Base-by-base conservation (phyloP, 345 rosid species). In the Turnera subulata region DNA sequence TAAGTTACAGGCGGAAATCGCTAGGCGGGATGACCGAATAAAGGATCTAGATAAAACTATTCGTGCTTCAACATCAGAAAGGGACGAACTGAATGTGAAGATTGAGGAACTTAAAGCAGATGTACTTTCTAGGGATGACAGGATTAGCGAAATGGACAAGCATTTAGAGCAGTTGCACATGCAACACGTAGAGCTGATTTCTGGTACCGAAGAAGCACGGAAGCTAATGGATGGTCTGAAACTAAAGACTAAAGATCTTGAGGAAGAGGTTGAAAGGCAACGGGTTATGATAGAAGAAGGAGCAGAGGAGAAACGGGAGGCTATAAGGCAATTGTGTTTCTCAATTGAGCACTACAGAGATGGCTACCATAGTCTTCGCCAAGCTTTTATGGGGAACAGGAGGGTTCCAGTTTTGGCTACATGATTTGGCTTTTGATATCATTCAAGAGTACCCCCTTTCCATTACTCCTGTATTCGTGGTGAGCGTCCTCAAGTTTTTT, bases 21-120 rank as follows among this genome's bases (percentile, higher is more conserved):
- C 49, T 15, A 79, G 63, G 26, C 76, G 76, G 58, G 67, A 50
- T 6, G 58, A 32, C 14, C 69, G 6, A 1, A 61, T 76, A 12
- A 75, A 74, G 55, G 58, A 58, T 6, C 48, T 88, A 59, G 77
- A 81, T 58, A 83, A 75, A 69, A 64, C 51, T 50, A 56, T 82
- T 12, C 84, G 71, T 44, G 21, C 9, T 51, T 73, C 35, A 69
- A 83, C 58, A 59, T 76, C 79, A 9, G 87, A 84, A 68, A 86
- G 63, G 71, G 89, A 83, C 40, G 78, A 56, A 62, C 25, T 73
- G 21, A 71, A 9, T 55, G 84, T 73, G 0, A 62, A 77, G 68
- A 57, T 78, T 32, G 57, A 71, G 38, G 58, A 53, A 9, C 73
- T 84, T n/a, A 59, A 59, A 47, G 82, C 81, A n/a, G 84, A 78